Base-by-base conservation (phyloP, 371 early-diverging fungal species). In the Blakeslea trispora region DNA sequence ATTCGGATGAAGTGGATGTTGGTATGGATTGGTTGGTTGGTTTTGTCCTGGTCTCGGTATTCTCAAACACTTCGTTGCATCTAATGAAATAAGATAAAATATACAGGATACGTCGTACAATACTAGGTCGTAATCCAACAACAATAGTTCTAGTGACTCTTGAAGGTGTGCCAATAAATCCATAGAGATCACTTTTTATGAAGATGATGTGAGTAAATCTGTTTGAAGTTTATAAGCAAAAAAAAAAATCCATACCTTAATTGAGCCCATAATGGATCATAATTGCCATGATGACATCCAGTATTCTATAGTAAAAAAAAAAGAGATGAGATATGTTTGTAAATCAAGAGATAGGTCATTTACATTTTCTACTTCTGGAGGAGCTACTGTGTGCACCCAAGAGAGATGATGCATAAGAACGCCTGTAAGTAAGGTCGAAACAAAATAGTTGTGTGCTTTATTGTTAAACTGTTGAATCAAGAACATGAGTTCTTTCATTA, bases 251-350 rank as follows among this genome's bases (percentile, higher is more conserved):
- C n/a, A 15, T 58, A 81, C 77, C 79, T 84, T 31, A 84, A 55
- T 61, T 86, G 87, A 18, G 87, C 87, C 87, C 87, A 86, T 13
- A 86, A 55, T 10, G 87, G 87, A 62, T 86, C 83, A 52, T 86
- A 86, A 8, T 77, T 79, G 32, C 84, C 81, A 50, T 82, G 76
- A 17, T 74, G 72, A 55, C 66, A 75, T 32, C 63, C 67, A 34
- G 62, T 45, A 59, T 63, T 68, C 74, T 74, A 45, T 8, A n/a
- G n/a, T n/a, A 45, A 18, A 15, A 37, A 53, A 21, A 31, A 42
- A 28, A 28, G n/a, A 44, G 24, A 45, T 35, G 11, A 41, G 7
- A 45, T 43, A 37, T 34, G 35, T 22, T 39, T 45, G 34, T 32
- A 17, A 3, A 51, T 24, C 14, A 45, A 14, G 42, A 17, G 17